These are phyloP conservation scores for Ascochyta clinopodiicola DNA, from an alignment of 2,329 filamentous ascomycete species.

Conservation along the genomic window DNA sequence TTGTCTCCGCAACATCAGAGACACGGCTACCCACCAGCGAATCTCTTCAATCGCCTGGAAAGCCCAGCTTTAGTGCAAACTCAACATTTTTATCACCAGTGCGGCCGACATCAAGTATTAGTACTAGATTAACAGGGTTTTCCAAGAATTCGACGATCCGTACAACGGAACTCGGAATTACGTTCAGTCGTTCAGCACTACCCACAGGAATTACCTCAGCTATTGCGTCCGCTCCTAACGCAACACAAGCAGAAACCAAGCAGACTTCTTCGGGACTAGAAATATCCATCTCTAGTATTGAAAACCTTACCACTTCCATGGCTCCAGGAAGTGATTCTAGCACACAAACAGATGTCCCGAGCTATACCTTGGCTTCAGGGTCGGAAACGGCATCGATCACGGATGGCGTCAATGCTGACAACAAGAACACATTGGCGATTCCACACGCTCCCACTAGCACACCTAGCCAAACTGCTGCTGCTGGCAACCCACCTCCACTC, in stretches of 20 bases:
- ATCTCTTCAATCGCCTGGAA: background rate
- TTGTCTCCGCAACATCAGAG: background rate
- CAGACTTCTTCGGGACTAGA: background rate
- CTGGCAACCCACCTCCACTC: conserved; percentile 26
- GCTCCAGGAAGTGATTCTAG: background rate
- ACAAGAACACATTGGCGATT: background rate
- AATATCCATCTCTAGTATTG: conserved; percentile 1
- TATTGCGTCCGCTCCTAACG: background rate
- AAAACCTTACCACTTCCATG: background rate
- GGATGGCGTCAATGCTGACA: background rate
- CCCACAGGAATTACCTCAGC: background rate
- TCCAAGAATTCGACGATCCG: background rate
- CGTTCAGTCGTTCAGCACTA: conserved; percentile 3
- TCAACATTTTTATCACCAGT: background rate
- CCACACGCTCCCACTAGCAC: conserved; percentile 19
- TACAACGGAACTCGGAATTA: conserved; percentile 3
- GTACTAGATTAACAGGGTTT: background rate
- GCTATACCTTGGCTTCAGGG: background rate
- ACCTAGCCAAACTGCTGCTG: conserved; percentile 18
- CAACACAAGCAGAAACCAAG: conserved; percentile 3
- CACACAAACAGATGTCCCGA: background rate
- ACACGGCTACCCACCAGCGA: conserved; percentile 8
- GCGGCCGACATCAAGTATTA: background rate
- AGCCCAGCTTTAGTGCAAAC: background rate
- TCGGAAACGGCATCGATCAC: background rate